These are phyloP conservation scores for Crithidia acanthocephali DNA, from an alignment of 208 protist genomes.

Conservation along the genomic window DNA sequence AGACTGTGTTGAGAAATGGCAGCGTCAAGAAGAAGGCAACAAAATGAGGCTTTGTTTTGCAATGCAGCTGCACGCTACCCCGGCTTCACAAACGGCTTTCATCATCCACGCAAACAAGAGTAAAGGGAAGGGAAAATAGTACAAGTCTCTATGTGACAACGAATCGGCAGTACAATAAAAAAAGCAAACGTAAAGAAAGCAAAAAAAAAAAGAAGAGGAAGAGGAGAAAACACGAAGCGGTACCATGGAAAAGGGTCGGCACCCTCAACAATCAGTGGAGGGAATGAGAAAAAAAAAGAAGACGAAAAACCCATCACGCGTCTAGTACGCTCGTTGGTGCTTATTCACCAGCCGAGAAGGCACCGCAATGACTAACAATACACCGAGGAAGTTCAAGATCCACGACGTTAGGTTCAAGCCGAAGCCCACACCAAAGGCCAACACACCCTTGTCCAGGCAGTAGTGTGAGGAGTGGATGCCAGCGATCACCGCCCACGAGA, in stretches of 20 bases:
- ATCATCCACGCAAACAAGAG: too few relatives aligned
- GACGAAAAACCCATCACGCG: background rate
- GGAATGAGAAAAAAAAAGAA: background rate
- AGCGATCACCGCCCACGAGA: constrained; percentile 60
- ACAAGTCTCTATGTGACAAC: constrained; percentile 6
- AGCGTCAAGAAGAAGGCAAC: too few relatives aligned
- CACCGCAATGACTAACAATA: constrained; percentile 26
- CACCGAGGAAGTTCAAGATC: constrained; percentile 41
- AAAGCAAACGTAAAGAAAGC: background rate
- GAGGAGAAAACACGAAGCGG: background rate
- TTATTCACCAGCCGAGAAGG: constrained; percentile 10
- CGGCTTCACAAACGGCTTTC: too few relatives aligned
- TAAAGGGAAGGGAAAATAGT: background rate
- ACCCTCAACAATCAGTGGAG: background rate
- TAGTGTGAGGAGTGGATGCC: constrained; percentile 36
- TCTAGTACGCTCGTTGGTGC: background rate
- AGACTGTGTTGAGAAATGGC: too few relatives aligned
- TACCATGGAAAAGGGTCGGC: background rate
- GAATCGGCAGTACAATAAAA: background rate
- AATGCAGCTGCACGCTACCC: too few relatives aligned
- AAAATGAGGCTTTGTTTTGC: too few relatives aligned
- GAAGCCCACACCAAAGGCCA: constrained; percentile 69
- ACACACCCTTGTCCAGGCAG: constrained; percentile 17
- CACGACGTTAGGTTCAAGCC: constrained; percentile 62
- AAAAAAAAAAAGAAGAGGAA: constrained; percentile 17